These are phyloP conservation scores for Pezicula rhizophila DNA, from an alignment of 2,329 filamentous ascomycete genomes.

Conservation along the genomic window DNA sequence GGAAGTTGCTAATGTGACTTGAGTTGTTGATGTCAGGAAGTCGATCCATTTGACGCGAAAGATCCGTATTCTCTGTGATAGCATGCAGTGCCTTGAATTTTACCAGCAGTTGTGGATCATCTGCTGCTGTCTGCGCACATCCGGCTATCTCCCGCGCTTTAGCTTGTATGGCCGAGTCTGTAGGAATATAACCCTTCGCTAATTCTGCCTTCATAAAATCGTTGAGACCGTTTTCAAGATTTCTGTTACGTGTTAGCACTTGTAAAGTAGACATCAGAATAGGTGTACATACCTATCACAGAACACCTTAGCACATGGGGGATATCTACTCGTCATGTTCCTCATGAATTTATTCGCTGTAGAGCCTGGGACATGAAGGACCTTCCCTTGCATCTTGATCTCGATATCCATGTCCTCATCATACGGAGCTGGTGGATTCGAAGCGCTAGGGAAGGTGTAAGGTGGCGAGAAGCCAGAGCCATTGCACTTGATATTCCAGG, in stretches of 20 bases:
- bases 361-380: conserved; percentile 36
- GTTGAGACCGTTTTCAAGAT: conserved; percentile 49
- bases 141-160: conserved; percentile 44
- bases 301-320: conserved; percentile 46
- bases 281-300: conserved; percentile 36
- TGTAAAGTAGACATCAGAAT: too few relatives aligned
- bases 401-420: conserved; percentile 27
- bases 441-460: conserved; percentile 39
- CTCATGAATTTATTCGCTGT: conserved; percentile 44
- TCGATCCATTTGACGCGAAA: background rate
- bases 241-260: conserved; percentile 13
- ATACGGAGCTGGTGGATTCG: conserved; percentile 27
- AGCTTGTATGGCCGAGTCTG: conserved; percentile 39
- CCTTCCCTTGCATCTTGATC: conserved; percentile 26
- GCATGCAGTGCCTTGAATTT: conserved; percentile 38
- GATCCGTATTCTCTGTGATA: background rate
- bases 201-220: conserved; percentile 40
- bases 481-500: conserved; percentile 44
- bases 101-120: conserved; percentile 44
- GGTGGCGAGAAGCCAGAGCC: conserved; percentile 51
- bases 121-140: conserved; percentile 43
- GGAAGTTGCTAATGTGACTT: background rate
- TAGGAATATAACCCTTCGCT: conserved; percentile 37
- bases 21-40: background rate
- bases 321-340: conserved; percentile 36